A percentile compares a stretch with the other conserved stretches of the same genome.
These are phyloP conservation scores for Zychaea mexicana DNA, from an alignment of 371 early-diverging fungal genomes.

Conservation along the genomic window DNA sequence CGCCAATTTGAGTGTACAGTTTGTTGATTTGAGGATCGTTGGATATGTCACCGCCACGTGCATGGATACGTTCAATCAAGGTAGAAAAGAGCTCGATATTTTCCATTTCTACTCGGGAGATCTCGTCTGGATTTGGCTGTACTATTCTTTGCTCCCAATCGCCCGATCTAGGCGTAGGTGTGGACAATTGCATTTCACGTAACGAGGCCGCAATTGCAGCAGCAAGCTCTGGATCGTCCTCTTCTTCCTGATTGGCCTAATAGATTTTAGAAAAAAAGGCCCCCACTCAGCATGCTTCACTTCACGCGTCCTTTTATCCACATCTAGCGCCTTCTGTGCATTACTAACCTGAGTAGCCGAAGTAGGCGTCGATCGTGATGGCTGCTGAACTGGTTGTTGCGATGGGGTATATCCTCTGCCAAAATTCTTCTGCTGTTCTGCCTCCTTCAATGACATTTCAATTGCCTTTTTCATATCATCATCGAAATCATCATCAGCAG, in stretches of 20 bases:
- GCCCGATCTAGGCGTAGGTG: constrained; percentile 14
- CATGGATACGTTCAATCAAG: constrained; percentile 67
- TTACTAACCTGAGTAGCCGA: not conserved
- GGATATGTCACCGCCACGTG: constrained; percentile 56
- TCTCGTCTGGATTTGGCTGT: constrained; percentile 31
- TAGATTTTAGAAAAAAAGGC: not conserved
- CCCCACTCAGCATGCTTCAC: not conserved
- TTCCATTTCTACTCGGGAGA: constrained; percentile 70
- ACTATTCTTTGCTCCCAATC: not conserved
- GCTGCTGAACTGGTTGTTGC: constrained; percentile 1
- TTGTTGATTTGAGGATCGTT: constrained; percentile 68
- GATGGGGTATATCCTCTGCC: constrained; percentile 37
- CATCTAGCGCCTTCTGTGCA: not conserved
- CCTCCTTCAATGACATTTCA: constrained; percentile 82
- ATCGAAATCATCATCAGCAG: constrained; percentile 61
- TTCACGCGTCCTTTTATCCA: not conserved
- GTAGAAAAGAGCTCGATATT: constrained; percentile 75
- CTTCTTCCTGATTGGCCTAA: constrained; percentile 17
- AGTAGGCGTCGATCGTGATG: constrained; percentile 6
- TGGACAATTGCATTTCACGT: constrained; percentile 55
- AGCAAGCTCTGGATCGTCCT: constrained; percentile 82
- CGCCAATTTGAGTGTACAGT: constrained; percentile 72
- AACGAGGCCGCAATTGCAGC: constrained; percentile 95
- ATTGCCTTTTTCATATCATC: constrained; percentile 91
- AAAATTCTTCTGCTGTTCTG: constrained; percentile 56